These are phyloP conservation scores for Phoma sp. DNA, from an alignment of 2,329 filamentous ascomycete genomes.

Conservation along the genomic window DNA sequence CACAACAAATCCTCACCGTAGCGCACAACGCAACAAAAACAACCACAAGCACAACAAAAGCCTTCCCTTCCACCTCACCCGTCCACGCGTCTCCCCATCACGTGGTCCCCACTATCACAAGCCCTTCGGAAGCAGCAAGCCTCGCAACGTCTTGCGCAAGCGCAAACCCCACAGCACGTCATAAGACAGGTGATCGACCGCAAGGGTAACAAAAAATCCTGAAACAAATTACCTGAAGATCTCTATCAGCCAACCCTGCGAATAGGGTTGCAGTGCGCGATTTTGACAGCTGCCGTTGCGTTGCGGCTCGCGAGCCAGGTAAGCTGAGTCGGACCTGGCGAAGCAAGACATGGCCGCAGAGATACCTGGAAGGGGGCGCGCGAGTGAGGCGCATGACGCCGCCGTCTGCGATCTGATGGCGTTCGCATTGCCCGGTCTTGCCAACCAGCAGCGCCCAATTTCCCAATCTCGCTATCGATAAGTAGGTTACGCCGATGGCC, in stretches of 20 bases:
- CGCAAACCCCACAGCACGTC: constrained; percentile 5
- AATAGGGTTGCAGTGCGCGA: no score
- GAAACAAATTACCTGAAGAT: constrained; percentile 14
- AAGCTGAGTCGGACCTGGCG: no score
- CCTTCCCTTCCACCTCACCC: not conserved
- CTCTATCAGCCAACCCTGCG: not conserved
- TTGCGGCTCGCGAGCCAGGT: no score
- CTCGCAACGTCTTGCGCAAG: constrained; percentile 5
- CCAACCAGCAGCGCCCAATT: no score
- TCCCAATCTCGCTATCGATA: not conserved
- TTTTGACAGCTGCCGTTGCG: no score
- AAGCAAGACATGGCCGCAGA: no score
- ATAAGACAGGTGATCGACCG: not conserved
- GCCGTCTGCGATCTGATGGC: no score
- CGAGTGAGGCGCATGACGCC: not conserved
- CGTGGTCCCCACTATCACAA: not conserved
- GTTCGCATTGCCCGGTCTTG: no score
- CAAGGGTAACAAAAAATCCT: not conserved
- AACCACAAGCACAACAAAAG: constrained; percentile 1
- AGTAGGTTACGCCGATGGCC: no score
- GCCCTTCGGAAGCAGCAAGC: not conserved
- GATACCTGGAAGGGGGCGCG: no score
- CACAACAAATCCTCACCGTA: not conserved
- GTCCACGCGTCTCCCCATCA: not conserved
- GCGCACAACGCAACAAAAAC: not conserved